phyloP scores from a whole-genome alignment of 306 rosid species.

The Prunus mume region DNA sequence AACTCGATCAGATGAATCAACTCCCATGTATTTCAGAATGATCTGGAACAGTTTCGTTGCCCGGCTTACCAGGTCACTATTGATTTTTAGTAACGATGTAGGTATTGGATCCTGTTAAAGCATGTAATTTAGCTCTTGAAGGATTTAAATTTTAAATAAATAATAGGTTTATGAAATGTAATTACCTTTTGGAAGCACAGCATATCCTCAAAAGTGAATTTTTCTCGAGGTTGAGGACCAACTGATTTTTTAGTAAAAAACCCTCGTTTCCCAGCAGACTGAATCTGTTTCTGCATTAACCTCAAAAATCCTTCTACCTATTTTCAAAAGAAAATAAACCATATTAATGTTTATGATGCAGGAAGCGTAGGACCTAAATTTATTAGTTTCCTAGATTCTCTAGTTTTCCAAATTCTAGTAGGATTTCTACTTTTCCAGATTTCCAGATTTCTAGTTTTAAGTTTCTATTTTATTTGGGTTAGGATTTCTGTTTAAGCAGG shows the following conservation, averaged over 20 bases:
- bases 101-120: constrained; percentile 80
- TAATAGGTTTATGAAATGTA: neutral
- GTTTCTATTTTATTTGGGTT: too few species aligned
- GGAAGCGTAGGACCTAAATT: too few species aligned
- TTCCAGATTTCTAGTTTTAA: too few species aligned
- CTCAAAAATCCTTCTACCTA: constrained; percentile 93
- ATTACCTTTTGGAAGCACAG: constrained; percentile 90
- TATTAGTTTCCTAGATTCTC: too few species aligned
- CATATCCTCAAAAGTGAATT: constrained; percentile 90
- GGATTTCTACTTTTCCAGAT: too few species aligned
- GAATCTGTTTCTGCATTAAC: constrained; percentile 92
- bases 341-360: neutral
- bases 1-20: constrained; percentile 73
- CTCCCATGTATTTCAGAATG: constrained; percentile 87
- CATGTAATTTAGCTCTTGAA: constrained; percentile 15
- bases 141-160: neutral
- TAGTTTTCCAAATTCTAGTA: too few species aligned
- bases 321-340: constrained; percentile 14
- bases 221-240: constrained; percentile 74
- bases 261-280: constrained; percentile 92
- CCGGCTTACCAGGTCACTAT: constrained; percentile 75
- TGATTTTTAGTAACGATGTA: constrained; percentile 75
- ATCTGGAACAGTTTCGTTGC: constrained; percentile 84
- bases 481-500: too few species aligned
- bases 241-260: constrained; percentile 78